phyloP scores from a whole-genome alignment of 2,329 filamentous ascomycete species.

The Arthrobotrys entomopaga region DNA sequence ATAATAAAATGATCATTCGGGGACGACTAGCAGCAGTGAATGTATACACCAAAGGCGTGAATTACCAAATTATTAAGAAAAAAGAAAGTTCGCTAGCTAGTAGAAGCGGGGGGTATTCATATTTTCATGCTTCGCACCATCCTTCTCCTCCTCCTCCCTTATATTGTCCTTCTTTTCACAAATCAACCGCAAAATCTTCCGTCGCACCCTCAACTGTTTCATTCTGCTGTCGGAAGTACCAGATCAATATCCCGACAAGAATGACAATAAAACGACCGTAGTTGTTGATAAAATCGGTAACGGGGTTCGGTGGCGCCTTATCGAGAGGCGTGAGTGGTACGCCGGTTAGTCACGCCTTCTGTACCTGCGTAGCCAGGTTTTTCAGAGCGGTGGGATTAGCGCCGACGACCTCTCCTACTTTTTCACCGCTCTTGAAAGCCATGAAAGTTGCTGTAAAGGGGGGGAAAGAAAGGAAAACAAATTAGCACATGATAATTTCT shows the following conservation, averaged over 20 bases:
- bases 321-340: constrained; percentile 22
- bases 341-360: constrained; percentile 44
- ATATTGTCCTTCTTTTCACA: constrained; percentile 10
- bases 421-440: constrained; percentile 81
- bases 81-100: not conserved
- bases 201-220: not conserved
- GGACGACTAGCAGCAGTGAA: not conserved
- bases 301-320: constrained; percentile 16
- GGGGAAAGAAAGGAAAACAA: not conserved
- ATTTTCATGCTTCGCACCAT: no score
- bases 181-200: constrained; percentile 21
- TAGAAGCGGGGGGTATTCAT: constrained; percentile 3
- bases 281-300: constrained; percentile 36
- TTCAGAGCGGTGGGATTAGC: constrained; percentile 79
- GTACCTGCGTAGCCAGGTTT: constrained; percentile 55
- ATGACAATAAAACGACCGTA: constrained; percentile 48
- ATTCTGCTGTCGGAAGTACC: constrained; percentile 39
- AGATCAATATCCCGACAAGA: constrained; percentile 34
- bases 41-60: not conserved
- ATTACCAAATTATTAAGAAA: no score
- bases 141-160: not conserved
- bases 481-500: not conserved
- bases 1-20: not conserved
- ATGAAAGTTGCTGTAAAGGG: constrained; percentile 67
- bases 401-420: constrained; percentile 78